phyloP scores from a whole-genome alignment of 2,329 filamentous ascomycete species.

The Juglanconis juglandina region DNA sequence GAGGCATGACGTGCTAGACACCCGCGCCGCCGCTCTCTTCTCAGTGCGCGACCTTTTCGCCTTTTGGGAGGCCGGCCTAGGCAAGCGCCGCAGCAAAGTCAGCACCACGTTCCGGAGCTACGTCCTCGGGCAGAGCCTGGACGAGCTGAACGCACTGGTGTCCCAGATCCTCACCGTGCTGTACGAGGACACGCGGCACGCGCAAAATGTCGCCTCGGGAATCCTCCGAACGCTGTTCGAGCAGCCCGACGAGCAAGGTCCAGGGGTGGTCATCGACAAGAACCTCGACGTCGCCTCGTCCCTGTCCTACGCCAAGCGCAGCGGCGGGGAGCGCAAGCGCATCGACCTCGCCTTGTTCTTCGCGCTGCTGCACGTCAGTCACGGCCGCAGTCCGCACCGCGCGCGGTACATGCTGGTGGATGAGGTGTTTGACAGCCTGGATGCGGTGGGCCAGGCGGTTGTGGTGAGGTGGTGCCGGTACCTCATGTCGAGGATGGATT shows the following conservation, averaged over 20 bases:
- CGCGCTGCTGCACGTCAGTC: constrained; percentile 27
- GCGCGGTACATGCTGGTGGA: constrained; percentile 32
- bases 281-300: constrained; percentile 20
- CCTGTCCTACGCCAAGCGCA: constrained; percentile 31
- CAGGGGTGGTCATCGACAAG: constrained; percentile 21
- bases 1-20: not conserved
- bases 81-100: constrained; percentile 12
- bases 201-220: constrained; percentile 22
- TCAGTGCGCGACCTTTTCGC: constrained; percentile 22
- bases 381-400: constrained; percentile 26
- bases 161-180: constrained; percentile 27
- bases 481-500: not conserved
- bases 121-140: constrained; percentile 25
- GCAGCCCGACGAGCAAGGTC: not conserved
- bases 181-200: constrained; percentile 27
- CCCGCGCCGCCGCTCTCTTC: constrained; percentile 14
- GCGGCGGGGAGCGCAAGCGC: constrained; percentile 33
- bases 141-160: constrained; percentile 27
- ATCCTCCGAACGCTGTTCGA: constrained; percentile 24
- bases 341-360: constrained; percentile 34
- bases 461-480: constrained; percentile 20
- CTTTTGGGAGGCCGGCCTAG: constrained; percentile 27
- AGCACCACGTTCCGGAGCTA: constrained; percentile 25
- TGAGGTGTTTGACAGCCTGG: constrained; percentile 32
- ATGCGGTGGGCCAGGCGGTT: constrained; percentile 26